Percentiles rank a stretch among this genome's conserved stretches.
phyloP scores from a whole-genome alignment of 83 land plant genomes.

The Diphasiastrum complanatum region DNA sequence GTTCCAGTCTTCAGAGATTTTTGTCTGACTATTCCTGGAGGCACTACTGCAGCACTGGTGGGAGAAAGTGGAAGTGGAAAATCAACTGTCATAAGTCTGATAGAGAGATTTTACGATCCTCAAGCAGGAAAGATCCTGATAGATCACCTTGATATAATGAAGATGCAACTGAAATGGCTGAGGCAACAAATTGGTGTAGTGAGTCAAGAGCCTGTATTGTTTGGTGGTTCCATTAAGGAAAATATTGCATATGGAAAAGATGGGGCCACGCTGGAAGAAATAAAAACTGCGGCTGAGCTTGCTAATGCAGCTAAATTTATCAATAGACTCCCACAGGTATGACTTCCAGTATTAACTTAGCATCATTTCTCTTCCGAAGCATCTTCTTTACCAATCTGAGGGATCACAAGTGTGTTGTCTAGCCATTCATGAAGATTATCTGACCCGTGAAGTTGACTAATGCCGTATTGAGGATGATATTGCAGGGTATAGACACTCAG shows the following conservation, averaged over 20 bases:
- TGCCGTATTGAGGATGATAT: not conserved
- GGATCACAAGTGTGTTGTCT: not conserved
- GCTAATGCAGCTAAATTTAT: constrained; percentile 85
- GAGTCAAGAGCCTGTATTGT: constrained; percentile 79
- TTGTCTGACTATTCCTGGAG: constrained; percentile 48
- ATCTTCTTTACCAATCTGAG: not conserved
- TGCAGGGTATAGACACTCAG: constrained; percentile 31
- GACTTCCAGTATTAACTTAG: not conserved
- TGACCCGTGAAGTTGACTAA: not conserved
- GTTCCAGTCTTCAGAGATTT: constrained; percentile 58
- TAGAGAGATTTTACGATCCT: constrained; percentile 83
- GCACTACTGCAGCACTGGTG: constrained; percentile 65
- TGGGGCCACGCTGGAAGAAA: constrained; percentile 61
- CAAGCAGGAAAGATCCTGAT: constrained; percentile 58
- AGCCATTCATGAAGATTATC: not conserved
- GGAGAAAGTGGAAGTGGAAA: constrained; percentile 91
- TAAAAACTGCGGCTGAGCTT: constrained; percentile 53
- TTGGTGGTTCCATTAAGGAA: constrained; percentile 55
- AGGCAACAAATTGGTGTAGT: constrained; percentile 67
- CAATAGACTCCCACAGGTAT: constrained; percentile 65
- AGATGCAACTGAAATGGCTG: constrained; percentile 46
- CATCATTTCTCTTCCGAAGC: not conserved
- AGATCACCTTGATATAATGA: constrained; percentile 62
- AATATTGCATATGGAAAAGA: constrained; percentile 86
- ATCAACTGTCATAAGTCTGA: constrained; percentile 66